These are phyloP conservation scores for Zelonia costaricensis DNA, from an alignment of 208 protist genomes.

Conservation along the genomic window DNA sequence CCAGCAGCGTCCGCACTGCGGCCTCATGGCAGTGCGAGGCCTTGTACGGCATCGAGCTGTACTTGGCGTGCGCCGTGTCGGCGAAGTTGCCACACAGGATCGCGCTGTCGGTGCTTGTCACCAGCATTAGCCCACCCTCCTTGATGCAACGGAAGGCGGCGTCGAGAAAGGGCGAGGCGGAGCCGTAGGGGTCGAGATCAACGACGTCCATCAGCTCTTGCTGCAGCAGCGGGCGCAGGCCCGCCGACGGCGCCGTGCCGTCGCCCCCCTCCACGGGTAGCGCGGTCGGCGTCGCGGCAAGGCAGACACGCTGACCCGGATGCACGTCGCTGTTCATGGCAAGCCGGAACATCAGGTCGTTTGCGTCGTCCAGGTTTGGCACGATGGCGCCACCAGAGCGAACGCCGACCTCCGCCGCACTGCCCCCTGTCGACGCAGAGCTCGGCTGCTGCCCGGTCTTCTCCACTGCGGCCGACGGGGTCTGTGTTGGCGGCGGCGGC, in stretches of 20 bases:
- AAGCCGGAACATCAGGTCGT: conserved; percentile 89
- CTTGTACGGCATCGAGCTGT: conserved; percentile 93
- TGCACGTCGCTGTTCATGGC: conserved; percentile 60
- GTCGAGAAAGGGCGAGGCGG: conserved; percentile 97
- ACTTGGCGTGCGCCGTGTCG: conserved; percentile 98
- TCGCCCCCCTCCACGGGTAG: conserved; percentile 1
- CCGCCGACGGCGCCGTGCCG: neutral
- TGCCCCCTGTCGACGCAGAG: neutral
- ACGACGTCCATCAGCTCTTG: conserved; percentile 96
- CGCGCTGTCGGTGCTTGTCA: conserved; percentile 99
- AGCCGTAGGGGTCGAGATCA: conserved; percentile 99
- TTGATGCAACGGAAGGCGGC: conserved; percentile 95
- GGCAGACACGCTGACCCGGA: conserved; percentile 46
- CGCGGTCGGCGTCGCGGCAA: conserved; percentile 1
- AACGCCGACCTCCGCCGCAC: conserved; percentile 20
- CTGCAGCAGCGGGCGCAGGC: conserved; percentile 66
- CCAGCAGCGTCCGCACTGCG: conserved; percentile 97
- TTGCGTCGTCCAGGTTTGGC: conserved; percentile 94
- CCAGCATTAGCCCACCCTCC: conserved; percentile 97
- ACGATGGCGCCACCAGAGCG: conserved; percentile 68
- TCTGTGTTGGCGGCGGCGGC: neutral
- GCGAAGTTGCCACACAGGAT: conserved; percentile 98
- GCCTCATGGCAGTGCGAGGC: conserved; percentile 94
- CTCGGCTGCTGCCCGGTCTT: neutral
- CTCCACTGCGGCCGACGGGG: neutral